Percentiles rank a stretch among this genome's conserved stretches.
Conservation (phyloP, 164 flowering plant species). For the Vitis rupestris region DNA sequence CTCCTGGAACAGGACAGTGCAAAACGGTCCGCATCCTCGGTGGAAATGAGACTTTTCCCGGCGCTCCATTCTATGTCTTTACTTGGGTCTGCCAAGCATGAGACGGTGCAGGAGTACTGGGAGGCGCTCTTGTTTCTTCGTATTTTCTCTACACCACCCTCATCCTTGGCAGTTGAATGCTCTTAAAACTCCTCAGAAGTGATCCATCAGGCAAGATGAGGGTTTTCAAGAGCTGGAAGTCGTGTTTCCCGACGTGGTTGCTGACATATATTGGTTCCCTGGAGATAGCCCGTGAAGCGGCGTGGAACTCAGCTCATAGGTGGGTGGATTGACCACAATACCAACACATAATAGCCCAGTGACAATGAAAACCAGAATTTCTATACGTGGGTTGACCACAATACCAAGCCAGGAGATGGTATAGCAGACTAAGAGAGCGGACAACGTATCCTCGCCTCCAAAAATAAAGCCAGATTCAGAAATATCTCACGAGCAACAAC, state of each 20-base stretch:
- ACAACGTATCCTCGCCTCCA: slow-evolving; percentile 70
- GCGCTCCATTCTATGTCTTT: slow-evolving; percentile 62
- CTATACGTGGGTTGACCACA: slow-evolving; percentile 91
- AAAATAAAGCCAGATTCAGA: slow-evolving; percentile 81
- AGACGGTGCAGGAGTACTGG: slow-evolving; percentile 34
- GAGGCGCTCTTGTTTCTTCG: slow-evolving; percentile 45
- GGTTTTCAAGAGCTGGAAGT: slow-evolving; percentile 30
- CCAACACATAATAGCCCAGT: slow-evolving; percentile 82
- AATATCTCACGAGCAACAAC: slow-evolving; percentile 78
- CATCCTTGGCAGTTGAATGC: slow-evolving; percentile 72
- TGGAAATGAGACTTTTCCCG: slow-evolving; percentile 35
- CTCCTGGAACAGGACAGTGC: slow-evolving; percentile 46
- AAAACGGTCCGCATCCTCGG: slow-evolving; percentile 38
- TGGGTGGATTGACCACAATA: slow-evolving; percentile 50
- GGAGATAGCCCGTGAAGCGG: slow-evolving; percentile 74
- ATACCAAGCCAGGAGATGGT: slow-evolving; percentile 68
- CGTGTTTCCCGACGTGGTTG: slow-evolving; percentile 30
- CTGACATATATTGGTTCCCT: slow-evolving; percentile 71
- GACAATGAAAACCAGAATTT: slow-evolving; percentile 69
- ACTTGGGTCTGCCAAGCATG: slow-evolving; percentile 26
- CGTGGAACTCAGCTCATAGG: slow-evolving; percentile 73
- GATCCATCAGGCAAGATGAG: slow-evolving; percentile 43
- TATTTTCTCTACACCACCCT: slow-evolving; percentile 56
- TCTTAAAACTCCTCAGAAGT: slow-evolving; percentile 36
- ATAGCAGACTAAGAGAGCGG: slow-evolving; percentile 67